phyloP scores from a whole-genome alignment of 1,139 yeast species.

The Geotrichum restrictum region DNA sequence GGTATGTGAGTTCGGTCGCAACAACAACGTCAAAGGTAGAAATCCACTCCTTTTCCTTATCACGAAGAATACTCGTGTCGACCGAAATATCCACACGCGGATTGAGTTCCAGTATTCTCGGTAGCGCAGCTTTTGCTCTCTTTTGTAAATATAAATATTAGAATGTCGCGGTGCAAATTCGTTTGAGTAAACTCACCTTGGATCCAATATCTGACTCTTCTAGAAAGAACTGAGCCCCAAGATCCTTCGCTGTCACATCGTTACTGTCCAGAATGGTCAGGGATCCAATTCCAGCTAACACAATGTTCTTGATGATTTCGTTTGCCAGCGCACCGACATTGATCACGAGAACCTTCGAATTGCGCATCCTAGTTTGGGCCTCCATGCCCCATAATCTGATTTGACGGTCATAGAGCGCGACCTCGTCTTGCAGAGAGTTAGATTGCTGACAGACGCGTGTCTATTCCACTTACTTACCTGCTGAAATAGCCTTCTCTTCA shows the following conservation, averaged over 20 bases:
- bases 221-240: slow-evolving; percentile 77
- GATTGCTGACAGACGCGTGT: background rate
- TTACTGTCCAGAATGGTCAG: slow-evolving; percentile 65
- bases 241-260: slow-evolving; percentile 56
- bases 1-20: slow-evolving; percentile 59
- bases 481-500: slow-evolving; percentile 19
- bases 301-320: slow-evolving; percentile 78
- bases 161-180: background rate
- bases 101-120: slow-evolving; percentile 65
- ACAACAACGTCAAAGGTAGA: slow-evolving; percentile 66
- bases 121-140: slow-evolving; percentile 54
- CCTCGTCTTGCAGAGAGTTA: slow-evolving; percentile 55
- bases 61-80: slow-evolving; percentile 40
- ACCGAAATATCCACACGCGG: slow-evolving; percentile 58
- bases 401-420: slow-evolving; percentile 91
- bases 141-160: slow-evolving; percentile 3
- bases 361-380: slow-evolving; percentile 77
- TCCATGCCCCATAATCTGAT: slow-evolving; percentile 95
- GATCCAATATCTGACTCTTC: slow-evolving; percentile 41
- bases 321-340: slow-evolving; percentile 71
- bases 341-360: slow-evolving; percentile 64
- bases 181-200: slow-evolving; percentile 25
- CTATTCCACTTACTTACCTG: slow-evolving; percentile 16
- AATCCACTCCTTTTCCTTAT: slow-evolving; percentile 45
- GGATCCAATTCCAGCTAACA: slow-evolving; percentile 82